Conservation (phyloP, 306 rosid genomes). For the Ormosia emarginata region DNA sequence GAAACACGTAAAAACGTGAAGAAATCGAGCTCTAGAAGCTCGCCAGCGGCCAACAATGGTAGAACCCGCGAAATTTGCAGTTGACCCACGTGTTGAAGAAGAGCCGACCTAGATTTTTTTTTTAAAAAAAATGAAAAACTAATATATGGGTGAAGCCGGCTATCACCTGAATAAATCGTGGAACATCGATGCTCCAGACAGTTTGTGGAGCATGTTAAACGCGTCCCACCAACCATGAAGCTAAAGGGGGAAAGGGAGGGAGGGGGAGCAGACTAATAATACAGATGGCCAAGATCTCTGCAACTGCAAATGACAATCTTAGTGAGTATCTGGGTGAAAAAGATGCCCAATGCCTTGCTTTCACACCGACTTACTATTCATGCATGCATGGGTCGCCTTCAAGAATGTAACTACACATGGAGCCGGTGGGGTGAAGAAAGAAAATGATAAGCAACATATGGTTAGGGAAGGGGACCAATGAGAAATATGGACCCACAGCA, state of each 20-base stretch:
- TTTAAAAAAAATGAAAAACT: too few species aligned
- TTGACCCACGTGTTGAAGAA: too few species aligned
- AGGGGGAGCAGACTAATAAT: background rate
- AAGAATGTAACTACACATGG: conserved; percentile 23
- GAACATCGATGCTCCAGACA: too few species aligned
- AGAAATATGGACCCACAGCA: background rate
- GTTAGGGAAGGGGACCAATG: conserved; percentile 5
- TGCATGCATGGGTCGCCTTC: conserved; percentile 31
- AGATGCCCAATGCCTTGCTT: background rate
- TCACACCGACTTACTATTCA: background rate
- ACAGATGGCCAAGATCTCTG: background rate
- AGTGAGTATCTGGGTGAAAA: background rate
- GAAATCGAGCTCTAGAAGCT: too few species aligned
- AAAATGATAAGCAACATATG: background rate
- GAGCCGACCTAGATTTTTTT: too few species aligned
- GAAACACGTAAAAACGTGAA: too few species aligned
- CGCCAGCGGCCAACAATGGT: too few species aligned
- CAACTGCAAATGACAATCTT: background rate
- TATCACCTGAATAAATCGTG: too few species aligned
- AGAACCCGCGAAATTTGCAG: too few species aligned
- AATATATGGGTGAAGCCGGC: too few species aligned
- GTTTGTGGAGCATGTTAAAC: too few species aligned
- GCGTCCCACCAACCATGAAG: conserved; percentile 9
- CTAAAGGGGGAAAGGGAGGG: background rate
- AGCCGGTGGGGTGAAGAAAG: background rate